Evolutionary conservation across 2,329 filamentous ascomycete species (phyloP).

Genomic region (Aurifilum marmelostoma): DNA sequence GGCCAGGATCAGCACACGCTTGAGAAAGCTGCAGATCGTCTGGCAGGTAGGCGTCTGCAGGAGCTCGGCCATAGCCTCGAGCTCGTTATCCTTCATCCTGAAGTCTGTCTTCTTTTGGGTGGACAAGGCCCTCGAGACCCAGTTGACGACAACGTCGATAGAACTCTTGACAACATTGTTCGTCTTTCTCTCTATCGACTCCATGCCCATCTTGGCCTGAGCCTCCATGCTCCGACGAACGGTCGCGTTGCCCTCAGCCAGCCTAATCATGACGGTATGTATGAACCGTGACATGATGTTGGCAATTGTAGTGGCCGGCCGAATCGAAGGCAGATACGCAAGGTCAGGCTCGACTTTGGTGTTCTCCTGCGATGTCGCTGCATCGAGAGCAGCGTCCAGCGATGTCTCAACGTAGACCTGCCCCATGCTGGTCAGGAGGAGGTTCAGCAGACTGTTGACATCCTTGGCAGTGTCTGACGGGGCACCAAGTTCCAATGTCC

Average conservation of each 20-base stretch:
- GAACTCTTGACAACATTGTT: constrained; percentile 61
- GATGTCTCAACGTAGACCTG: constrained; percentile 75
- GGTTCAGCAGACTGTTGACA: constrained; percentile 79
- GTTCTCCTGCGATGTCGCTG: constrained; percentile 75
- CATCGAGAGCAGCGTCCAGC: constrained; percentile 71
- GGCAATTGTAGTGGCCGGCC: constrained; percentile 83
- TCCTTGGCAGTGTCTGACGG: constrained; percentile 91
- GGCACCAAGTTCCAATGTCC: constrained; percentile 87
- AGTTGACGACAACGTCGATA: constrained; percentile 72
- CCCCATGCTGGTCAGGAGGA: constrained; percentile 85
- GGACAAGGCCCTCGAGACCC: constrained; percentile 71
- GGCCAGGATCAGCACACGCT: constrained; percentile 64
- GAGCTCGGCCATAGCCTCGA: constrained; percentile 65
- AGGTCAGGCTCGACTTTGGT: constrained; percentile 86
- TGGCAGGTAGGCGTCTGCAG: constrained; percentile 87
- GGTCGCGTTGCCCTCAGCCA: constrained; percentile 87
- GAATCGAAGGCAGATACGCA: constrained; percentile 76
- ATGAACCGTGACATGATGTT: constrained; percentile 94
- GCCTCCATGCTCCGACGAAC: constrained; percentile 90
- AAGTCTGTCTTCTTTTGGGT: constrained; percentile 89
- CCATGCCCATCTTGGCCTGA: constrained; percentile 71
- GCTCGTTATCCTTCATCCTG: constrained; percentile 78
- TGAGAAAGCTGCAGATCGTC: constrained; percentile 78
- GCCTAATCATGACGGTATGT: constrained; percentile 83
- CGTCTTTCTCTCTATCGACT: constrained; percentile 83